These are phyloP conservation scores for Malus asiatica DNA, from an alignment of 306 rosid species.

Conservation along the genomic window DNA sequence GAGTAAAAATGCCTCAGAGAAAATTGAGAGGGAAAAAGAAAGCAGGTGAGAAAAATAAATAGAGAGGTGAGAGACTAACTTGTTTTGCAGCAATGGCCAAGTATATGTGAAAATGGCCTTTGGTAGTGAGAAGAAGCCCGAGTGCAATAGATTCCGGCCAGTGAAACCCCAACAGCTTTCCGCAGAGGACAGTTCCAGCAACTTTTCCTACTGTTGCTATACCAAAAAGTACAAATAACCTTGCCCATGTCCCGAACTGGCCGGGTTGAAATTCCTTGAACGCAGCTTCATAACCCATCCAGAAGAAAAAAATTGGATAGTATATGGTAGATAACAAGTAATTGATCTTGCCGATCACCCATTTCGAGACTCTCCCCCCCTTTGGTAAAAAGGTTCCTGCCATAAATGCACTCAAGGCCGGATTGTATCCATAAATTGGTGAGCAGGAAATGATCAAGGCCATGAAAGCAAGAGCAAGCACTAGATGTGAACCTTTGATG, in stretches of 20 bases:
- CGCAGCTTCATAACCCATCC: constrained; percentile 81
- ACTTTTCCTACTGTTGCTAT: constrained; percentile 54
- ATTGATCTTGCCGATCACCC: constrained; percentile 69
- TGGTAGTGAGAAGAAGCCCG: constrained; percentile 70
- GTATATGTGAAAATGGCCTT: constrained; percentile 89
- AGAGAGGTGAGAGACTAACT: constrained; percentile 38
- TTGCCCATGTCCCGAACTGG: constrained; percentile 41
- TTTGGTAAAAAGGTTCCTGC: constrained; percentile 75
- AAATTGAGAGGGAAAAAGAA: neutral
- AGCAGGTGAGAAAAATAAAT: neutral
- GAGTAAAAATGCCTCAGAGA: neutral
- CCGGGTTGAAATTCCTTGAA: constrained; percentile 28
- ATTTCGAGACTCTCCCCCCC: constrained; percentile 79
- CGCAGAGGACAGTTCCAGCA: constrained; percentile 55
- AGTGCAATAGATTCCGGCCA: constrained; percentile 88
- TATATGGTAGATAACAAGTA: constrained; percentile 54
- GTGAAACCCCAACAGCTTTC: constrained; percentile 59
- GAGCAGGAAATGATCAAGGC: constrained; percentile 52
- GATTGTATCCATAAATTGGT: constrained; percentile 48
- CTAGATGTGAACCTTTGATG: constrained; percentile 78
- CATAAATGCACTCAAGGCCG: constrained; percentile 73
- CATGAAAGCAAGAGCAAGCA: constrained; percentile 74
- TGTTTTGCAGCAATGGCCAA: constrained; percentile 60
- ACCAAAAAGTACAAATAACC: constrained; percentile 27
- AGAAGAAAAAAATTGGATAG: constrained; percentile 79